Base-by-base conservation (phyloP, 2,329 filamentous ascomycete genomes). In the Juglanconis sp. region DNA sequence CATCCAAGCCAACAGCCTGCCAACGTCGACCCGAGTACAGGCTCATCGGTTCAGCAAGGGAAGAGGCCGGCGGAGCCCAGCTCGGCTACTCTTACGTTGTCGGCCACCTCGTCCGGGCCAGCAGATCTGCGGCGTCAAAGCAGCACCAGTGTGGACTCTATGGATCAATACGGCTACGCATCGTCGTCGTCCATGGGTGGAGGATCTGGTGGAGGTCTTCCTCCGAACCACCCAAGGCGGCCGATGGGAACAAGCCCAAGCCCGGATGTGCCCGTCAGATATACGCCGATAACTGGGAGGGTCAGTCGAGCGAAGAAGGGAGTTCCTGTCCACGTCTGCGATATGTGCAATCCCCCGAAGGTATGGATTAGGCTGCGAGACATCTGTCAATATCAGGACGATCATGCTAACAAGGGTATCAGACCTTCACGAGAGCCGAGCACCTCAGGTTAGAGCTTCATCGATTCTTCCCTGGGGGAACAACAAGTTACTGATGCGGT, bases 391-490 rank as follows among this genome's bases (percentile, higher is more conserved):
- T 30, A 31, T 31, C 17, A 48, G 46, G 24, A 10, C 17, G 8
- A 24, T 61, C 42, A 42, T 63, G 61, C 67, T 71, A 34, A 72
- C 61, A 48, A 44, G 46, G 52, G 60, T 13, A 55, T 38, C 46
- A 87, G 84, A 86, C 81, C 2, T 87, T 87, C 63, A 86, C 84
- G 11, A 76, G 85, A 67, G 85, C 84, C 35, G 84, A 87, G 67
- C 85, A 87, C 71, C 72, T 87, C 47, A 82, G 83, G 84, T 87
- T 65, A 70, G 69, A 52, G 31, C 38, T 35, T 35, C 7, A n/a
- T 8, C 13, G 40, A 7, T 62, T 54, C 54, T 42, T 57, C 44
- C 4, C 60, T 50, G 49, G 55, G 30, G 63, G 24, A 24, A 24
- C 24, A 65, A 44, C 51, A 63, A 46, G 57, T 60, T 56, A 63